Evolutionary conservation across 805 yeast genomes (phyloP).

Genomic region (Pichia rugopelliculosa): DNA sequence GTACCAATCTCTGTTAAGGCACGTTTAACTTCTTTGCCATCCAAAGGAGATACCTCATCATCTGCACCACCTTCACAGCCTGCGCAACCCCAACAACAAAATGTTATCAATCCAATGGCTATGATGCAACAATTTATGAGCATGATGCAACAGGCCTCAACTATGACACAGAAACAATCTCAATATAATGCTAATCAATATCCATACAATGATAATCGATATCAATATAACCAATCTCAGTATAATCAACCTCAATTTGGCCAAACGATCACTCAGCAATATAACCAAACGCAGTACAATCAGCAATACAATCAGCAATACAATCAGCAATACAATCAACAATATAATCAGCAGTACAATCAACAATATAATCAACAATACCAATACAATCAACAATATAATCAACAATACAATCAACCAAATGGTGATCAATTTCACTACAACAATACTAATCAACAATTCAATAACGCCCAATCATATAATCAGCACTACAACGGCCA

Average conservation of each 20-base stretch:
- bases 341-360: constrained; percentile 3
- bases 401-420: constrained; percentile 4
- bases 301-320: constrained; percentile 2
- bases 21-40: constrained; percentile 15
- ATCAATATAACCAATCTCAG: constrained; percentile 3
- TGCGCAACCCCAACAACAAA: constrained; percentile 1
- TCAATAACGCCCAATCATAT: constrained; percentile 7
- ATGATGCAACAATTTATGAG: constrained; percentile 14
- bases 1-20: constrained; percentile 6
- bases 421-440: too few species aligned
- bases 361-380: constrained; percentile 4
- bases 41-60: constrained; percentile 3
- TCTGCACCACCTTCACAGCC: not conserved
- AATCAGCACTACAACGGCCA: constrained; percentile 15
- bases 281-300: constrained; percentile 1
- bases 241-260: not conserved
- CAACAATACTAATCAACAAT: constrained; percentile 3
- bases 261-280: constrained; percentile 1
- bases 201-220: constrained; percentile 1
- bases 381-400: constrained; percentile 1
- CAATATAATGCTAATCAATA: constrained; percentile 7
- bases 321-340: constrained; percentile 1
- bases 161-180: constrained; percentile 10
- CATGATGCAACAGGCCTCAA: constrained; percentile 12
- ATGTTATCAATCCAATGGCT: constrained; percentile 1